phyloP scores from a whole-genome alignment of 441 rosid species.

The Gossypium schwendimanii region DNA sequence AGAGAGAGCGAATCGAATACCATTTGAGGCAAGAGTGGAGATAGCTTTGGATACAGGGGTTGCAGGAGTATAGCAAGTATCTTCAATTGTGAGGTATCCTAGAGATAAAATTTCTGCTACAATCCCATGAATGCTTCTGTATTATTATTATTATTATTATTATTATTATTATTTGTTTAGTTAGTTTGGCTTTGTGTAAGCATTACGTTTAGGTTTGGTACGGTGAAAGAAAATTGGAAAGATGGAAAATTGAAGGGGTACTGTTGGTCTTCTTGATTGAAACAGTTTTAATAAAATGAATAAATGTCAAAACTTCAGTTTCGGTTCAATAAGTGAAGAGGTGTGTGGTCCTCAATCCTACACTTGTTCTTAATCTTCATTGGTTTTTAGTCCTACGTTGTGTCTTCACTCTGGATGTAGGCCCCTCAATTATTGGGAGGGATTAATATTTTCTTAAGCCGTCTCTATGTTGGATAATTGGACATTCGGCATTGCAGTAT shows the following conservation, averaged over 20 bases:
- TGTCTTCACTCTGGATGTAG: too few species aligned
- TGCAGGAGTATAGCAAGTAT: background rate
- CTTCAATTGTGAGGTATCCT: too few species aligned
- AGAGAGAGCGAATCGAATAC: slow-evolving; percentile 13
- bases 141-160: background rate
- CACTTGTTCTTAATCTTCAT: too few species aligned
- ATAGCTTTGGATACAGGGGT: background rate
- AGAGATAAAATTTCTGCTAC: background rate
- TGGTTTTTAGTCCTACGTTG: too few species aligned
- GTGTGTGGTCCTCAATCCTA: too few species aligned
- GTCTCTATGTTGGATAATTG: too few species aligned
- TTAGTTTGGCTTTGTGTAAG: background rate
- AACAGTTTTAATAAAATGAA: background rate
- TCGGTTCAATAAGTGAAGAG: slow-evolving; percentile 14
- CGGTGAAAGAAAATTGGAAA: too few species aligned
- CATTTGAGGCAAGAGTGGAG: slow-evolving; percentile 5
- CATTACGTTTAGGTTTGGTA: background rate
- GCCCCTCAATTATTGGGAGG: too few species aligned
- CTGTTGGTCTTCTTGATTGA: background rate
- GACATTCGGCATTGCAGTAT: too few species aligned
- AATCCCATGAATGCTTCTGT: background rate
- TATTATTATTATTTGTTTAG: background rate
- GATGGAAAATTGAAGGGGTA: too few species aligned
- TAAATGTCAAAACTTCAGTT: background rate
- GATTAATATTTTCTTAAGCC: too few species aligned